phyloP scores from a whole-genome alignment of 1,284 basidiomycete genomes.

The Macrocystidia cucumis region DNA sequence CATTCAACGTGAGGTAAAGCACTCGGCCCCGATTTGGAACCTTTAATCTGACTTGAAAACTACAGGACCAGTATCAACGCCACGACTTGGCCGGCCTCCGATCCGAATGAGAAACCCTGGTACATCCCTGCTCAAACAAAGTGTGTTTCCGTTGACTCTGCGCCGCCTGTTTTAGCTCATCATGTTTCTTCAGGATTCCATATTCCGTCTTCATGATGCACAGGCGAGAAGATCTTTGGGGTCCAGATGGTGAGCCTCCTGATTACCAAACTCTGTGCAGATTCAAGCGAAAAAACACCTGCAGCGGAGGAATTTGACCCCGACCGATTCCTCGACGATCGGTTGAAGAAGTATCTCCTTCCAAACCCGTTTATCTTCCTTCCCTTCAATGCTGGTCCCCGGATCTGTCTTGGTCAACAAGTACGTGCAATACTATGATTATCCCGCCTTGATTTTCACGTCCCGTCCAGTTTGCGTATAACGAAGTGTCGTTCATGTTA shows the following conservation, averaged over 20 bases:
- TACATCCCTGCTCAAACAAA: conserved; percentile 40
- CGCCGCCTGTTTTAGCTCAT: background rate
- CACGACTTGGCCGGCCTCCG: conserved; percentile 21
- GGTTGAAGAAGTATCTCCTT: conserved; percentile 28
- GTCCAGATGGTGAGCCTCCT: conserved; percentile 41
- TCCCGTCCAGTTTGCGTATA: conserved; percentile 50
- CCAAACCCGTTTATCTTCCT: conserved; percentile 34
- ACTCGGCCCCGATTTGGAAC: background rate
- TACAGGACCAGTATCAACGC: conserved; percentile 29
- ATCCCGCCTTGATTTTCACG: background rate
- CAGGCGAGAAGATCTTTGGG: conserved; percentile 56
- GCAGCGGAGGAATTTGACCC: conserved; percentile 35
- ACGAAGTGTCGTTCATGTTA: conserved; percentile 61
- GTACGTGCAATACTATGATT: conserved; percentile 10
- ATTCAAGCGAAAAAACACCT: background rate
- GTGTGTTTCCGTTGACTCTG: conserved; percentile 19
- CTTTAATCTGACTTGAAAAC: conserved; percentile 5
- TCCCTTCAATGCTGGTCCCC: conserved; percentile 34
- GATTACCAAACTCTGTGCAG: background rate
- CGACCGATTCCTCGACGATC: conserved; percentile 31
- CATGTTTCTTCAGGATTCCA: conserved; percentile 21
- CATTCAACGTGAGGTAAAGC: conserved; percentile 37
- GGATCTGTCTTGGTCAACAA: conserved; percentile 35
- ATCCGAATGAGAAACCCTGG: conserved; percentile 20
- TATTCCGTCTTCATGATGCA: conserved; percentile 61